These are phyloP conservation scores for Pueraria montana DNA, from an alignment of 306 rosid genomes.

Conservation along the genomic window DNA sequence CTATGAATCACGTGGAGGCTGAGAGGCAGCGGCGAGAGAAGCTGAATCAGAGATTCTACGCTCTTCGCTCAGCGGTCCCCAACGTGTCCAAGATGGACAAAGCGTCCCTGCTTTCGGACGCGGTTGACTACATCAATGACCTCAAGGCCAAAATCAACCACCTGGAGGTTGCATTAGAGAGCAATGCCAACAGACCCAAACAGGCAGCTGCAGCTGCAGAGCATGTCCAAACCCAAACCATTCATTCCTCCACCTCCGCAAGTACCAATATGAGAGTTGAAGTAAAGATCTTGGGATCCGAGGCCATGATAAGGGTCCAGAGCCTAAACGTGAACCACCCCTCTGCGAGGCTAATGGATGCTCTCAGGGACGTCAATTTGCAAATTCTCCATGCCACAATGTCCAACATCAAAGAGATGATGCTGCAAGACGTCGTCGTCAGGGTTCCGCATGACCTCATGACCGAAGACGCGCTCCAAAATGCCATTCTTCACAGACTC, in stretches of 20 bases:
- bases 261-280: slow-evolving; percentile 50
- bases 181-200: not conserved
- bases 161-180: not conserved
- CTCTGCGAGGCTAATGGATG: slow-evolving; percentile 64
- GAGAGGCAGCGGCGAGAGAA: slow-evolving; percentile 59
- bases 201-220: no score
- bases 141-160: slow-evolving; percentile 55
- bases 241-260: not conserved
- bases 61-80: slow-evolving; percentile 74
- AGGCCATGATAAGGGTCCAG: slow-evolving; percentile 70
- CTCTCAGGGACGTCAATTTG: slow-evolving; percentile 60
- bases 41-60: slow-evolving; percentile 68
- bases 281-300: slow-evolving; percentile 61
- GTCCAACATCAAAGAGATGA: slow-evolving; percentile 62
- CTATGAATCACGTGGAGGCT: slow-evolving; percentile 63
- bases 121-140: slow-evolving; percentile 62
- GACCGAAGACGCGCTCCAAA: slow-evolving; percentile 56
- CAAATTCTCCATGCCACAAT: slow-evolving; percentile 65
- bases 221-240: no score
- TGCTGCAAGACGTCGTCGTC: slow-evolving; percentile 76
- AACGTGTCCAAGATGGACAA: slow-evolving; percentile 83
- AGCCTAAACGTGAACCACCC: slow-evolving; percentile 63
- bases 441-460: slow-evolving; percentile 54
- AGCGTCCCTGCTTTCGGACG: slow-evolving; percentile 72
- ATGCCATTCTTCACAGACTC: slow-evolving; percentile 45